These are phyloP conservation scores for Mycena chlorophos DNA, from an alignment of 768 basidiomycete genomes.

Conservation along the genomic window DNA sequence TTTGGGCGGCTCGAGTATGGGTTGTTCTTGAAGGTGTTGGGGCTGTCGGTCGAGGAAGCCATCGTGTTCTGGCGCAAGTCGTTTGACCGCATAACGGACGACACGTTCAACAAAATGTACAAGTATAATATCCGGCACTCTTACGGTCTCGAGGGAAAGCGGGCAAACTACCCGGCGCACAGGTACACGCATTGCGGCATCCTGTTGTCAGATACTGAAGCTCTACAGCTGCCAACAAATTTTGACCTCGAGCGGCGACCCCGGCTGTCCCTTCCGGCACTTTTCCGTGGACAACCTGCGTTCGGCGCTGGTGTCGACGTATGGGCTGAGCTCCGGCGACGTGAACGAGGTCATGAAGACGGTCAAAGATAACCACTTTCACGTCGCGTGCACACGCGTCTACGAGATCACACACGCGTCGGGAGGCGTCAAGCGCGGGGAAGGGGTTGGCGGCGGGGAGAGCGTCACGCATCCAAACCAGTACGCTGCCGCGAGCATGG, in stretches of 20 bases:
- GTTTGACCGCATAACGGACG: constrained; percentile 79
- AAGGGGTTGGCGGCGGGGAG: constrained; percentile 83
- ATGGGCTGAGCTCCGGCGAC: constrained; percentile 67
- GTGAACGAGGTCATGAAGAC: constrained; percentile 79
- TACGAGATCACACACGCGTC: constrained; percentile 88
- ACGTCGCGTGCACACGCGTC: constrained; percentile 95
- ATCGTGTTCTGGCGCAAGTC: constrained; percentile 90
- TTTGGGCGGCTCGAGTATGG: constrained; percentile 89
- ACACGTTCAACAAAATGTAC: constrained; percentile 97
- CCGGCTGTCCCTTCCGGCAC: constrained; percentile 93
- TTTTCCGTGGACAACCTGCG: constrained; percentile 83
- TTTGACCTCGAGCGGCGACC: constrained; percentile 66
- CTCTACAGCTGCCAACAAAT: constrained; percentile 84
- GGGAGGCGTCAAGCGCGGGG: constrained; percentile 79
- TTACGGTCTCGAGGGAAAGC: constrained; percentile 91
- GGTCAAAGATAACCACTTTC: constrained; percentile 81
- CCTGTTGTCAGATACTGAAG: neutral
- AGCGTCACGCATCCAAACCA: constrained; percentile 94
- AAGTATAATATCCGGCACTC: constrained; percentile 96
- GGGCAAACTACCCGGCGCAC: constrained; percentile 92
- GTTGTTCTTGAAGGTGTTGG: constrained; percentile 93
- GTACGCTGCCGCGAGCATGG: constrained; percentile 74
- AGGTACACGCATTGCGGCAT: constrained; percentile 48
- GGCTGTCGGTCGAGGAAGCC: constrained; percentile 92
- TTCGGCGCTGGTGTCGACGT: constrained; percentile 67